These are phyloP conservation scores for Limonomyces culmigenus DNA, from an alignment of 1,284 basidiomycete species.

Conservation along the genomic window DNA sequence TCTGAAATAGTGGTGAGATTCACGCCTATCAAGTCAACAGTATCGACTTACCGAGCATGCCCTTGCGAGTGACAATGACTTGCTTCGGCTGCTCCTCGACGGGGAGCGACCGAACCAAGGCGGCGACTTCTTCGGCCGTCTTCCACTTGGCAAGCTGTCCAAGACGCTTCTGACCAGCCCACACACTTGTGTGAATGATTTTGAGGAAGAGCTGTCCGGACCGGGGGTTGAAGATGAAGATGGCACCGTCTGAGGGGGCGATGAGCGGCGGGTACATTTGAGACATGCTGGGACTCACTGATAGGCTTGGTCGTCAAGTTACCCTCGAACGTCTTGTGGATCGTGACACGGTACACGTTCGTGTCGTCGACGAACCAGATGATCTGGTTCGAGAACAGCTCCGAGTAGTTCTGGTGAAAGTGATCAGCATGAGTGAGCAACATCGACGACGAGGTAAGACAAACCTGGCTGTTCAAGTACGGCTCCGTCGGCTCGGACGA, in stretches of 20 bases:
- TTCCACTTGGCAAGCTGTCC: conserved; percentile 99
- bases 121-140: conserved; percentile 99
- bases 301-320: conserved; percentile 99
- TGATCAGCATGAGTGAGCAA: conserved; percentile 8
- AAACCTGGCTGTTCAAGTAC: conserved; percentile 82
- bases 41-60: too few relatives aligned
- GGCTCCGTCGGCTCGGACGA: conserved; percentile 99
- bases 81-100: conserved; percentile 99
- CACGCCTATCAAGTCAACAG: neutral
- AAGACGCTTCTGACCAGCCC: conserved; percentile 99
- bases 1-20: conserved; percentile 27
- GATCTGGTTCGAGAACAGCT: conserved; percentile 98
- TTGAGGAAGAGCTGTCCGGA: conserved; percentile 98
- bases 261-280: conserved; percentile 13
- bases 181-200: conserved; percentile 98
- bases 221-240: conserved; percentile 99
- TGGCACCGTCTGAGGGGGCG: too few relatives aligned
- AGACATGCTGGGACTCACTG: too few relatives aligned
- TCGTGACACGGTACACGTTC: conserved; percentile 98
- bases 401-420: conserved; percentile 94
- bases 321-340: conserved; percentile 99
- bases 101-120: conserved; percentile 88
- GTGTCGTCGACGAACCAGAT: conserved; percentile 99
- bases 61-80: conserved; percentile 98
- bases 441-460: conserved; percentile 4